Evolutionary conservation across 768 basidiomycete species (phyloP).

Genomic region (Clitopilus hobsonii): DNA sequence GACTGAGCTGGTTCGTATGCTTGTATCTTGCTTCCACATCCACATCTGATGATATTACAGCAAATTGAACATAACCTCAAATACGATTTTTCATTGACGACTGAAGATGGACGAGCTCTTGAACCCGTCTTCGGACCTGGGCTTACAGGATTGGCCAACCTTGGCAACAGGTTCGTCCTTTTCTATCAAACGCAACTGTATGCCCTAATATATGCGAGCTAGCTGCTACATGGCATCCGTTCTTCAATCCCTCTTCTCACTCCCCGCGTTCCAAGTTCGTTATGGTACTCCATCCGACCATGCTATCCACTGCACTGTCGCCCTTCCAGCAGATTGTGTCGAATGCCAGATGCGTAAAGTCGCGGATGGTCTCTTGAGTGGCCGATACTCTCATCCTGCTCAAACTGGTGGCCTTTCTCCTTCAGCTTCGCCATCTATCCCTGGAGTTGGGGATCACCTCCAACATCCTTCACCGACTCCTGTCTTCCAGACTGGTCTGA

Average conservation of each 20-base stretch:
- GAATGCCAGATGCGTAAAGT: conserved; percentile 95
- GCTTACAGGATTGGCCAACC: conserved; percentile 83
- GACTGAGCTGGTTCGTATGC: conserved; percentile 87
- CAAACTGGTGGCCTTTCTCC: conserved; percentile 14
- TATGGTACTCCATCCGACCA: conserved; percentile 56
- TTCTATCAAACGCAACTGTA: not conserved
- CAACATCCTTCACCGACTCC: conserved; percentile 32
- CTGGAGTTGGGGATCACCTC: not conserved
- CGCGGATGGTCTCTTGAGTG: conserved; percentile 88
- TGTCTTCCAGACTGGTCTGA: conserved; percentile 80
- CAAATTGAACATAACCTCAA: conserved; percentile 96
- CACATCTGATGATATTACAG: conserved; percentile 23
- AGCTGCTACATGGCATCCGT: conserved; percentile 98
- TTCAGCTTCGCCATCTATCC: not conserved
- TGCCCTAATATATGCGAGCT: not conserved
- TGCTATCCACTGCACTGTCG: conserved; percentile 53
- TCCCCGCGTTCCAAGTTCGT: conserved; percentile 69
- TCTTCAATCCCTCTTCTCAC: conserved; percentile 79
- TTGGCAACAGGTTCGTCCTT: conserved; percentile 69
- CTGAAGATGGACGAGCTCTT: conserved; percentile 81
- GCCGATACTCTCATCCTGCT: conserved; percentile 77
- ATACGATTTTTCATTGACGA: conserved; percentile 90
- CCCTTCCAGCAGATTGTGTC: conserved; percentile 79
- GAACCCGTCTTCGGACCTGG: conserved; percentile 87
- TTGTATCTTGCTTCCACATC: conserved; percentile 15